Evolutionary conservation across 2,329 filamentous ascomycete genomes (phyloP).

Genomic region (Pezicula carpinea): DNA sequence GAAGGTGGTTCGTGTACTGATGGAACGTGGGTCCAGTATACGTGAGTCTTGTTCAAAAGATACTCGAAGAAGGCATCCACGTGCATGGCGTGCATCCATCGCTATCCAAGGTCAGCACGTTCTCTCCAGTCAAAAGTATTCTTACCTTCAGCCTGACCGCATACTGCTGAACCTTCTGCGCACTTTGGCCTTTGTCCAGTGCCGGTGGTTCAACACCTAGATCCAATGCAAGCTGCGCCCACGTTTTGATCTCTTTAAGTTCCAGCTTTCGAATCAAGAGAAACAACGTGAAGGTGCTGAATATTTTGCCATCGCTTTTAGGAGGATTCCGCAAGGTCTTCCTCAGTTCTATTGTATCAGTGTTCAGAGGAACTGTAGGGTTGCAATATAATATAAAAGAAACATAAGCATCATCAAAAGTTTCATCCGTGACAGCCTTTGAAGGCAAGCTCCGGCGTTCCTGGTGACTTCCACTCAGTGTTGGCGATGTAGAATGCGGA

Average conservation of each 20-base stretch:
- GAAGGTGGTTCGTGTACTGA: conserved; percentile 56
- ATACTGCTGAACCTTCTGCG: conserved; percentile 93
- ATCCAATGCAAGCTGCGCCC: conserved; percentile 81
- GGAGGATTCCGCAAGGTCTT: conserved; percentile 76
- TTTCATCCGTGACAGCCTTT: conserved; percentile 61
- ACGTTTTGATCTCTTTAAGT: conserved; percentile 81
- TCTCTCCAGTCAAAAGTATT: background rate
- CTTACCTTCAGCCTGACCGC: conserved; percentile 82
- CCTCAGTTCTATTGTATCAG: conserved; percentile 65
- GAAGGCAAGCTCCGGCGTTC: conserved; percentile 48
- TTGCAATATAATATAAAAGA: conserved; percentile 89
- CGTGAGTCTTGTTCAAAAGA: conserved; percentile 69
- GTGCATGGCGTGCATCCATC: conserved; percentile 97
- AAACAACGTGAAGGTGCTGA: conserved; percentile 73
- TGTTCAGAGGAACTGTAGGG: conserved; percentile 66
- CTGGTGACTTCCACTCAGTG: conserved; percentile 1
- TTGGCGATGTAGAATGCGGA: background rate
- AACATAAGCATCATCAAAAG: conserved; percentile 78
- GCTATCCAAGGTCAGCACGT: conserved; percentile 40
- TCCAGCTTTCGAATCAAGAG: conserved; percentile 76
- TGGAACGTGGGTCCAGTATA: conserved; percentile 77
- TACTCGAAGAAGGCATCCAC: conserved; percentile 94
- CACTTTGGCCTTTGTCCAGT: conserved; percentile 76
- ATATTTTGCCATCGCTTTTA: conserved; percentile 82
- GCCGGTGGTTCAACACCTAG: conserved; percentile 86